phyloP scores from a whole-genome alignment of 345 rosid species.

The Nephelium lappaceum region DNA sequence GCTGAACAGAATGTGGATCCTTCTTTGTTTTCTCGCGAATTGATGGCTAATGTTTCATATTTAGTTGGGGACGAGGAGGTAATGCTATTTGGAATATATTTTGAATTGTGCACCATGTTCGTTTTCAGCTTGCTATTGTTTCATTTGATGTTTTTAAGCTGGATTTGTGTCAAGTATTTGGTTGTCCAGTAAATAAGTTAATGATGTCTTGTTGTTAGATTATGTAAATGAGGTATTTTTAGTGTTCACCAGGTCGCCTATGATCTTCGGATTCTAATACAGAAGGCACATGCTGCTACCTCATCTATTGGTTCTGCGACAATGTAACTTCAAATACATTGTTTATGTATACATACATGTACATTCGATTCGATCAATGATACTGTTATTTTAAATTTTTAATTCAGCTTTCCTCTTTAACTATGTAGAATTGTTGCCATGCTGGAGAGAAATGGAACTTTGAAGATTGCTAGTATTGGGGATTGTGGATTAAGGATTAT shows the following conservation, averaged over 20 bases:
- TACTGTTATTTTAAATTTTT: neutral
- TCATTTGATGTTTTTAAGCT: neutral
- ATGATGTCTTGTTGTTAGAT: neutral
- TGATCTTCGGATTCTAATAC: slow-evolving; percentile 77
- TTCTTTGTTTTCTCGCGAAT: slow-evolving; percentile 71
- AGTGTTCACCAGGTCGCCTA: slow-evolving; percentile 55
- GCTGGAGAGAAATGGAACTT: slow-evolving; percentile 67
- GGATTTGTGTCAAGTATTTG: neutral
- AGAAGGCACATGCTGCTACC: slow-evolving; percentile 81
- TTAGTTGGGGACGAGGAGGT: slow-evolving; percentile 67
- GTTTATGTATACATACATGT: neutral
- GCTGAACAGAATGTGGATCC: slow-evolving; percentile 92
- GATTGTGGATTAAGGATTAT: slow-evolving; percentile 85
- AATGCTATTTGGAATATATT: neutral
- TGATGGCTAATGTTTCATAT: slow-evolving; percentile 67
- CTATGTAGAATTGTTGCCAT: slow-evolving; percentile 66
- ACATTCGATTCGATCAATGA: neutral
- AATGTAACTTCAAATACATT: slow-evolving; percentile 42
- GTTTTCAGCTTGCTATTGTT: neutral
- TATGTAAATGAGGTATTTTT: neutral
- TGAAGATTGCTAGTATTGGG: slow-evolving; percentile 78
- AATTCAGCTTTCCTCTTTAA: slow-evolving; percentile 24
- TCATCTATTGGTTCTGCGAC: slow-evolving; percentile 81
- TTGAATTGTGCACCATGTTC: neutral
- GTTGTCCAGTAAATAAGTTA: neutral